phyloP scores from a whole-genome alignment of 441 rosid genomes.

The Melastoma candidum region DNA sequence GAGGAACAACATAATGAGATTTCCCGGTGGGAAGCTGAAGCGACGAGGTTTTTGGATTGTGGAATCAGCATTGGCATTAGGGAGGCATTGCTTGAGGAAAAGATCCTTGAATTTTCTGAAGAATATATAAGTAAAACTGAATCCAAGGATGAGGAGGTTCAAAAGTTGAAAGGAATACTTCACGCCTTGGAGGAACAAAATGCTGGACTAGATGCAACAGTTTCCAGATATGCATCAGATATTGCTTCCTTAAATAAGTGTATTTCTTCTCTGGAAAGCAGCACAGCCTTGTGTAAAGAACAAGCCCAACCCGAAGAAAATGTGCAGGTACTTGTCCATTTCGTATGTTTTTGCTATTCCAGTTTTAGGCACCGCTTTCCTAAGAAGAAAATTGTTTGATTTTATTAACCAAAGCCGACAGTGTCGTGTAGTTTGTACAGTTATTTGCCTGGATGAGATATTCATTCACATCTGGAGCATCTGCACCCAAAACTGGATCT shows the following conservation, averaged over 20 bases:
- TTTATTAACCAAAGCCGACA: no score
- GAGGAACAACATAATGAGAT: slow-evolving; percentile 30
- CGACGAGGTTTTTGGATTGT: slow-evolving; percentile 38
- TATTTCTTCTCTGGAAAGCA: slow-evolving; percentile 57
- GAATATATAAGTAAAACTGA: slow-evolving; percentile 33
- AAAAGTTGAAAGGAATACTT: slow-evolving; percentile 18
- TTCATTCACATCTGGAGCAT: no score
- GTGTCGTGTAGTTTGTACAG: no score
- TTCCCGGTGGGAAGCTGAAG: slow-evolving; percentile 51
- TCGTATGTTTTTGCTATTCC: no score
- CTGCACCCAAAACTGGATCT: no score
- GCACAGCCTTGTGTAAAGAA: slow-evolving; percentile 21
- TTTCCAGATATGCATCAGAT: slow-evolving; percentile 42
- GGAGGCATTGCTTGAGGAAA: slow-evolving; percentile 54
- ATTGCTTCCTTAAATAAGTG: slow-evolving; percentile 46
- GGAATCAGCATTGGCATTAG: slow-evolving; percentile 42
- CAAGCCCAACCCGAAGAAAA: slow-evolving; percentile 13
- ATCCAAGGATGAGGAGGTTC: slow-evolving; percentile 34
- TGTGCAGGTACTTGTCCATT: slow-evolving; percentile 32
- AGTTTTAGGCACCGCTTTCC: no score
- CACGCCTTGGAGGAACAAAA: slow-evolving; percentile 45
- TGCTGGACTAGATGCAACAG: slow-evolving; percentile 42
- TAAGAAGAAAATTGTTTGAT: no score
- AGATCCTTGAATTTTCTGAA: slow-evolving; percentile 41
- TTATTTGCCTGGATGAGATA: no score